Evolutionary conservation across 139 green algal species (phyloP), one percentile per base, ranked within the genome.

Genomic region (Pleodorina starrii): DNA sequence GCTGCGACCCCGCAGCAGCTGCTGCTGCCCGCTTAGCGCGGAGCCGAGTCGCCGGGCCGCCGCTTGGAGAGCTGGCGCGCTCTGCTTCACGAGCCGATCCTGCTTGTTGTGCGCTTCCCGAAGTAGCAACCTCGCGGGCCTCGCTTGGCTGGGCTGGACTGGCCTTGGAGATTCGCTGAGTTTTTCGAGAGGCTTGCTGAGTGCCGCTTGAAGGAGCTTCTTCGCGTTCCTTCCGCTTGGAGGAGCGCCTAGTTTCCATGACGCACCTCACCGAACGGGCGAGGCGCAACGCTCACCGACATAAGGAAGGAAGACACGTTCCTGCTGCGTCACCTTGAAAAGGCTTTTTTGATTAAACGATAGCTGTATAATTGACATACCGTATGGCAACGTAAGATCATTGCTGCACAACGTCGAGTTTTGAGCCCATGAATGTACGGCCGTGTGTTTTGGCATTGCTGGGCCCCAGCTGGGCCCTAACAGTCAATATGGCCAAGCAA

Each of bases 161-260:
- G 25, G 76, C 14, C 48, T 84, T 84, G 27, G 27, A n/a, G 36
- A 59, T 35, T 19, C 87, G 81, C 40, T 54, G 72, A 57, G 78
- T 57, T 82, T 91, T 91, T 21, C 80, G 54, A 59, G 88, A 85
- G 43, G 68, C 5, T 38, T 81, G 90, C 73, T 83, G 89, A 36
- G 50, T 27, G 27, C 71, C 48, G 5, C 29, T 75, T 74, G 72
- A 25, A 83, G 60, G 80, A n/a, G 75, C 78, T 89, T 81, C 68
- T 46, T 90, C 63, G 94, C 79, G 51, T 43, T 87, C 91, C 89
- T 94, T 92, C 54, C 90, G 90, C 40, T 92, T 92, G n/a, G 75
- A 44, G 54, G 81, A 79, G 32, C 59, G 77, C 40, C 88, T 89
- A 89, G 88, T 91, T 88, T 92, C 89, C 89, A 92, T 92, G 76